phyloP scores from a whole-genome alignment of 768 basidiomycete genomes.

The Lactarius psammicola region DNA sequence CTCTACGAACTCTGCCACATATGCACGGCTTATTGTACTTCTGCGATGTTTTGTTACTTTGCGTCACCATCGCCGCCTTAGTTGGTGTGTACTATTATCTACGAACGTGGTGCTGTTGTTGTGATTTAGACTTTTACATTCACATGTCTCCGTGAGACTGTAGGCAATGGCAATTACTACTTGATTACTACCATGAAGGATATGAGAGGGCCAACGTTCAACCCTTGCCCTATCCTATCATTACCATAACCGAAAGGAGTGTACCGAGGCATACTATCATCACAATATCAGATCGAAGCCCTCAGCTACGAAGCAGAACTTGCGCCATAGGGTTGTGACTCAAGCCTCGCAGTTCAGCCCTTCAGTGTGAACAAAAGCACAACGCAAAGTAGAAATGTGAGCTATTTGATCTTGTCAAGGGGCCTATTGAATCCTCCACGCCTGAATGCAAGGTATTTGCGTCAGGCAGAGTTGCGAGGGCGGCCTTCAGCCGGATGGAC shows the following conservation, averaged over 20 bases:
- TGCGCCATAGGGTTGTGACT: not conserved
- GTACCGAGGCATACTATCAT: not conserved
- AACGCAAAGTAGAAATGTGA: not conserved
- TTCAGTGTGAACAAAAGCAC: not conserved
- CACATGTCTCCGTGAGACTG: slow-evolving; percentile 5
- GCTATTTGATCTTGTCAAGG: slow-evolving; percentile 89
- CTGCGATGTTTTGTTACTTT: slow-evolving; percentile 23
- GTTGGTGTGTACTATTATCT: slow-evolving; percentile 25
- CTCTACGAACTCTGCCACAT: slow-evolving; percentile 12
- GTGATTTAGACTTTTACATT: slow-evolving; percentile 19
- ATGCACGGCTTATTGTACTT: slow-evolving; percentile 25
- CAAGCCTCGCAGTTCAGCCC: not conserved
- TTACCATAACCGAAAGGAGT: not conserved
- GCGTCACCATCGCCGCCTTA: slow-evolving; percentile 6
- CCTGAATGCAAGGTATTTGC: slow-evolving; percentile 37
- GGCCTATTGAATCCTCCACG: slow-evolving; percentile 91
- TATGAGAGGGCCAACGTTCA: not conserved
- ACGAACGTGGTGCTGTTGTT: slow-evolving; percentile 19
- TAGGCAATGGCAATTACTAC: slow-evolving; percentile 1
- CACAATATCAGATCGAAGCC: not conserved
- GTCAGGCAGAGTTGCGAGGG: slow-evolving; percentile 17
- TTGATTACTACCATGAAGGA: not conserved
- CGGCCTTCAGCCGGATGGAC: slow-evolving; percentile 29
- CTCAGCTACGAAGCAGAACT: not conserved
- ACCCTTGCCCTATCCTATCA: not conserved